Evolutionary conservation across 2,329 filamentous ascomycete species (phyloP).

Genomic region (Aspergillus ochraceus): DNA sequence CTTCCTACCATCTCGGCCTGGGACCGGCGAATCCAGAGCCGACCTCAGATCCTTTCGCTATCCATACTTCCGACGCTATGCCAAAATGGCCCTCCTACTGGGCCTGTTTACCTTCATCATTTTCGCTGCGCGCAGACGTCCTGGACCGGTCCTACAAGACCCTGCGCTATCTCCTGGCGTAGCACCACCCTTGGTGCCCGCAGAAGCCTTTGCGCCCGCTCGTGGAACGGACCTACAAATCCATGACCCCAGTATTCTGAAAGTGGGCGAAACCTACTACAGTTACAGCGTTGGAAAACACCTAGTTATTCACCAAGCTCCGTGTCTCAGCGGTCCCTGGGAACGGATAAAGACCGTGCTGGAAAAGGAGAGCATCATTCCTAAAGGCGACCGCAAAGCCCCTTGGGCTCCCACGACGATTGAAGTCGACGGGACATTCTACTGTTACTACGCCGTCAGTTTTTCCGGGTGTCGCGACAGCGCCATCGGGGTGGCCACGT

Average conservation of each 20-base stretch:
- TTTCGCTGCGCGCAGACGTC: neutral
- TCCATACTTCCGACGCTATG: constrained; percentile 2
- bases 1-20: neutral
- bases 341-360: constrained; percentile 29
- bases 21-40: neutral
- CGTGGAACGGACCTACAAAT: constrained; percentile 22
- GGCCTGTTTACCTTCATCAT: constrained; percentile 3
- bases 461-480: constrained; percentile 62
- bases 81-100: constrained; percentile 10
- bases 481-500: constrained; percentile 61
- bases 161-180: neutral
- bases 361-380: constrained; percentile 31
- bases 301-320: constrained; percentile 31
- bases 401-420: constrained; percentile 62
- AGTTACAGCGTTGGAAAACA: constrained; percentile 34
- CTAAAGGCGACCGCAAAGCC: constrained; percentile 31
- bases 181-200: neutral
- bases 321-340: constrained; percentile 33
- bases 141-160: neutral
- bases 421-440: constrained; percentile 58
- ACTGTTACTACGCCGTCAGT: constrained; percentile 66
- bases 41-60: neutral
- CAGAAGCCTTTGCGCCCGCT: constrained; percentile 3
- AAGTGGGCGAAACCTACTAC: constrained; percentile 28
- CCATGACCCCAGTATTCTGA: constrained; percentile 36